A percentile compares a stretch with the other conserved stretches of the same genome.
Conservation (phyloP, 441 rosid species). For the Metrosideros polymorpha region DNA sequence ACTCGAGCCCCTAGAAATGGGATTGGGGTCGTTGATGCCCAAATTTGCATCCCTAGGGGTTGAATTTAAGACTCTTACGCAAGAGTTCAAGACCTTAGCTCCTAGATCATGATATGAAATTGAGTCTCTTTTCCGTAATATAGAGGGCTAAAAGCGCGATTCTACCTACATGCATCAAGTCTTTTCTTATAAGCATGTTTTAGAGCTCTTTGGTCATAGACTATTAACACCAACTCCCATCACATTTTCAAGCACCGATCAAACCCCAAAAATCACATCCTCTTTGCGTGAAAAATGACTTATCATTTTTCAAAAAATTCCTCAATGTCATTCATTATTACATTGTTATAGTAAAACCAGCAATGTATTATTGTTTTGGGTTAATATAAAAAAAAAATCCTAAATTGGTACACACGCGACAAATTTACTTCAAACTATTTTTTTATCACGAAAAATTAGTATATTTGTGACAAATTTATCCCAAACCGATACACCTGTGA, state of each 20-base stretch:
- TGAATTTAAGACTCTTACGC: not conserved
- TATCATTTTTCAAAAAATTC: not conserved
- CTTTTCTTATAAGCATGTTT: not conserved
- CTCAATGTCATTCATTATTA: too few relatives aligned
- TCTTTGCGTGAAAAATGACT: too few relatives aligned
- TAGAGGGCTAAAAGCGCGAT: rapidly evolving
- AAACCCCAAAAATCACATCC: not conserved
- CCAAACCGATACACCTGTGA: too few relatives aligned
- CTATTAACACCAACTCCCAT: not conserved
- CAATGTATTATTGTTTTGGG: rapidly evolving
- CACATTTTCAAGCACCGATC: not conserved
- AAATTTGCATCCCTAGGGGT: rapidly evolving
- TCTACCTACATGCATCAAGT: rapidly evolving
- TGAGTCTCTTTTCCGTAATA: not conserved
- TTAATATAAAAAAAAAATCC: too few relatives aligned
- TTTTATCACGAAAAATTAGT: too few relatives aligned
- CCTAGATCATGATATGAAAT: not conserved
- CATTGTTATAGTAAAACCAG: rapidly evolving
- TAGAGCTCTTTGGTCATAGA: not conserved
- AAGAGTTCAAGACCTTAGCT: not conserved
- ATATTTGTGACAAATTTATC: too few relatives aligned
- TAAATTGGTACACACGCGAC: too few relatives aligned
- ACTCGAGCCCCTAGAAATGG: too few relatives aligned
- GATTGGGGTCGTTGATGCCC: not conserved
- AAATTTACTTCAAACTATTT: too few relatives aligned